A percentile compares a stretch with the other conserved stretches of the same genome.
Conservation (phyloP, 495 filamentous ascomycete species). For the Penicillium riverlandense region DNA sequence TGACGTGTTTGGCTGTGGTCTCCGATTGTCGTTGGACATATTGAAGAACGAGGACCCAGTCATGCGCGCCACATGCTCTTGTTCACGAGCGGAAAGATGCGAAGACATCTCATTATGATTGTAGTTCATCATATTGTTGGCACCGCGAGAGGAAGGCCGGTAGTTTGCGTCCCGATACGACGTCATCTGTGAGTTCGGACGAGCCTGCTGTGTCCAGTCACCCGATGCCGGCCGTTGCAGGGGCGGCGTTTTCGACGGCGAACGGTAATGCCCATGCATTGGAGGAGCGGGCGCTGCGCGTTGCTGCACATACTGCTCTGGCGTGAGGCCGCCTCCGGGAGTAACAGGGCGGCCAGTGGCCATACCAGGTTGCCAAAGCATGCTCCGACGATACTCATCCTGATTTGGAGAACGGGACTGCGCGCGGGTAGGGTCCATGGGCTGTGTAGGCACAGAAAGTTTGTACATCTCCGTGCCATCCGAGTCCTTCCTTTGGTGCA, state of each 20-base stretch:
- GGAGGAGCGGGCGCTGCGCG: conserved; percentile 54
- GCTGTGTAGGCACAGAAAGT: conserved; percentile 14
- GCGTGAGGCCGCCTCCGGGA: conserved; percentile 39
- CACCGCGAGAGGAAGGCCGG: conserved; percentile 45
- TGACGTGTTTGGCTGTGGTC: conserved; percentile 33
- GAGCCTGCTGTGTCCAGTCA: conserved; percentile 48
- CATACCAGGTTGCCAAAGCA: conserved; percentile 77
- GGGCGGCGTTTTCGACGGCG: conserved; percentile 47
- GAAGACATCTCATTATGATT: conserved; percentile 54
- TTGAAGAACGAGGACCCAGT: conserved; percentile 79
- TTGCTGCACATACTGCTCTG: conserved; percentile 87
- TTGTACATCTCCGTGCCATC: conserved; percentile 25
- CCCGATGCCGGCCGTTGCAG: conserved; percentile 44
- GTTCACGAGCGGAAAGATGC: conserved; percentile 83
- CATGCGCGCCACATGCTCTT: conserved; percentile 83
- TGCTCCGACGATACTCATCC: conserved; percentile 49
- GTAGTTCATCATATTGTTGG: conserved; percentile 33
- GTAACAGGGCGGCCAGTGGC: conserved; percentile 35
- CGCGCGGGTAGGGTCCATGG: conserved; percentile 16
- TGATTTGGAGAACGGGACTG: conserved; percentile 33
- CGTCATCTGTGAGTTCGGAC: conserved; percentile 28
- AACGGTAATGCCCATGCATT: conserved; percentile 48
- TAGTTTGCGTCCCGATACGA: conserved; percentile 30
- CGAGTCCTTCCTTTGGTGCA: conserved; percentile 32
- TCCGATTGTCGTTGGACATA: conserved; percentile 48